Evolutionary conservation across 495 filamentous ascomycete genomes (phyloP).

Genomic region (Schizothecium vesticola): DNA sequence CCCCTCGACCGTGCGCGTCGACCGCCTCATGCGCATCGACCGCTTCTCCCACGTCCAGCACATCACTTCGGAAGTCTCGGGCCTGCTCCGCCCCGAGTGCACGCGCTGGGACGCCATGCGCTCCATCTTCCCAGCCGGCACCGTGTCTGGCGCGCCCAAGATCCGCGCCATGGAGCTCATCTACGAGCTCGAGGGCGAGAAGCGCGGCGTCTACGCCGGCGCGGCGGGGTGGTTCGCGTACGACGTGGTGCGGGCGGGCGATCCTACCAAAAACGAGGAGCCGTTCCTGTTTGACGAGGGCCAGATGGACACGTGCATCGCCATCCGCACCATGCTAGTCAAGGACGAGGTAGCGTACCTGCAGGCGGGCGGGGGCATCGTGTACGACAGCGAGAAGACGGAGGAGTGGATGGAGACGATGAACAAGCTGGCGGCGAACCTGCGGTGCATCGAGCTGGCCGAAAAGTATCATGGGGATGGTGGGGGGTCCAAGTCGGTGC

Average conservation of each 20-base stretch:
- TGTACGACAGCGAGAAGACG: conserved; percentile 89
- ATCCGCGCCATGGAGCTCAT: conserved; percentile 96
- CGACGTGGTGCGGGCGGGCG: conserved; percentile 43
- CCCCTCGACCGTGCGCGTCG: conserved; percentile 78
- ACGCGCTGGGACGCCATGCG: conserved; percentile 94
- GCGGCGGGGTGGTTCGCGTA: conserved; percentile 92
- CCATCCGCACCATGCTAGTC: conserved; percentile 91
- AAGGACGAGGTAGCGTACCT: conserved; percentile 90
- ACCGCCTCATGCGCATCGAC: conserved; percentile 92
- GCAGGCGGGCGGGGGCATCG: conserved; percentile 95
- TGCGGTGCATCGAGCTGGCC: conserved; percentile 77
- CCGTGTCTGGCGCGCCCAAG: conserved; percentile 91
- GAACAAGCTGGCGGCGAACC: conserved; percentile 89
- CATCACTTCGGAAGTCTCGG: conserved; percentile 89
- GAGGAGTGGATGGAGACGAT: conserved; percentile 97
- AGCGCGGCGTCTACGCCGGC: conserved; percentile 93
- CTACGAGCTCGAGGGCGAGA: conserved; percentile 87
- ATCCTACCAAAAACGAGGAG: conserved; percentile 21
- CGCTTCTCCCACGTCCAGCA: conserved; percentile 96
- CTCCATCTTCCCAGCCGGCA: conserved; percentile 93
- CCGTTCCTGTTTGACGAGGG: conserved; percentile 47
- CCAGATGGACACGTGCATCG: conserved; percentile 98
- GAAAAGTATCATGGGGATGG: conserved; percentile 59
- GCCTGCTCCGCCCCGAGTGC: conserved; percentile 71
- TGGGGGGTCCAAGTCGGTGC: conserved; percentile 25